phyloP scores from a whole-genome alignment of 2,329 filamentous ascomycete species.

The Ampelomyces quisqualis region DNA sequence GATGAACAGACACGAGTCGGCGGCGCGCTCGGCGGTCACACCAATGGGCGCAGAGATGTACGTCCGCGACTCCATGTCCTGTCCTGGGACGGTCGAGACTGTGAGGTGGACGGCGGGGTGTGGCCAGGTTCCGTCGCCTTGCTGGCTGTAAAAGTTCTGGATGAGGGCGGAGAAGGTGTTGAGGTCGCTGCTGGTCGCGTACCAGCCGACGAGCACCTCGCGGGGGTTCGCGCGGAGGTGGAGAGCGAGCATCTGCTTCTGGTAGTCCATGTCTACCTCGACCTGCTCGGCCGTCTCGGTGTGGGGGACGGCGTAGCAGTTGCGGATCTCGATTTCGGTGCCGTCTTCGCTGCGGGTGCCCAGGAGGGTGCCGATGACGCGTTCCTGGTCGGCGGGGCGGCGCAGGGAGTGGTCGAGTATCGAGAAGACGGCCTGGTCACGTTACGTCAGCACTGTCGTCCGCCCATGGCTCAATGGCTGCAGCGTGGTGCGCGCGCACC shows the following conservation, averaged over 20 bases:
- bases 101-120: constrained; percentile 98
- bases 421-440: constrained; percentile 61
- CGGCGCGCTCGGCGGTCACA: constrained; percentile 89
- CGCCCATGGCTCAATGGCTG: constrained; percentile 3
- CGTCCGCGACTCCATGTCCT: constrained; percentile 84
- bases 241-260: constrained; percentile 97
- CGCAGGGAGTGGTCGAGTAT: constrained; percentile 87
- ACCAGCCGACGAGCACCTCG: constrained; percentile 95
- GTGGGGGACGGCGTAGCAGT: constrained; percentile 96
- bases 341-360: constrained; percentile 94
- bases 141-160: constrained; percentile 98
- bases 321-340: constrained; percentile 92
- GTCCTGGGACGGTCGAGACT: constrained; percentile 83
- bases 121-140: constrained; percentile 94
- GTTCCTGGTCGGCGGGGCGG: constrained; percentile 86
- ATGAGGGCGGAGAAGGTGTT: constrained; percentile 98
- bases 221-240: constrained; percentile 92
- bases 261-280: constrained; percentile 99
- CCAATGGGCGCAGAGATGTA: constrained; percentile 97
- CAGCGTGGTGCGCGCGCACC: constrained; percentile 55
- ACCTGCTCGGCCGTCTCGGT: constrained; percentile 98
- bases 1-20: constrained; percentile 95
- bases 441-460: constrained; percentile 7
- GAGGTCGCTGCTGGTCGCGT: constrained; percentile 92
- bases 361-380: constrained; percentile 94